phyloP scores from a whole-genome alignment of 1,139 yeast genomes.

The Blastobotrys capitulatus region DNA sequence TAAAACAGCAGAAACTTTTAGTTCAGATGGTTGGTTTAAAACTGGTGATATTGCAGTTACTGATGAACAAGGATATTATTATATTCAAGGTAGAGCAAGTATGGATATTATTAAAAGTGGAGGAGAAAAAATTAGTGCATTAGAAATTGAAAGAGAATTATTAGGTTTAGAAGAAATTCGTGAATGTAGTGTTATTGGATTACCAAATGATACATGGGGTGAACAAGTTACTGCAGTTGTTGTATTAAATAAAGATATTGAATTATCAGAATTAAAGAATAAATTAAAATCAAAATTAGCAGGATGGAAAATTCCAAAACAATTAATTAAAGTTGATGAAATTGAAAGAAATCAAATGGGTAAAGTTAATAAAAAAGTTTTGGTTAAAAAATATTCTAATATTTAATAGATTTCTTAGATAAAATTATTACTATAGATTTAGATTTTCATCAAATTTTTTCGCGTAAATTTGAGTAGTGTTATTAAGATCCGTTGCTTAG shows the following conservation, averaged over 20 bases:
- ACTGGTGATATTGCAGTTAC: slow-evolving; percentile 74
- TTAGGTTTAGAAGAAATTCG: slow-evolving; percentile 26
- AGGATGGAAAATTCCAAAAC: slow-evolving; percentile 32
- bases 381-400: slow-evolving; percentile 20
- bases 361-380: slow-evolving; percentile 32
- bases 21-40: slow-evolving; percentile 55
- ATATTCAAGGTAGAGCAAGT: slow-evolving; percentile 40
- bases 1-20: slow-evolving; percentile 31
- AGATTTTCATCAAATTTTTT: too few relatives aligned
- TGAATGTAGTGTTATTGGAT: slow-evolving; percentile 35
- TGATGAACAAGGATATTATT: slow-evolving; percentile 48
- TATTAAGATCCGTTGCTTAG: too few relatives aligned
- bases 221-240: slow-evolving; percentile 34
- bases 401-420: too few relatives aligned
- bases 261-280: slow-evolving; percentile 23
- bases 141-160: slow-evolving; percentile 36
- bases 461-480: too few relatives aligned
- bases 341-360: slow-evolving; percentile 36
- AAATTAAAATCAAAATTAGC: slow-evolving; percentile 26
- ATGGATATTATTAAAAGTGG: slow-evolving; percentile 38
- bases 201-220: slow-evolving; percentile 34
- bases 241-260: slow-evolving; percentile 21
- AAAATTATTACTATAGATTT: too few relatives aligned
- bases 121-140: slow-evolving; percentile 36
- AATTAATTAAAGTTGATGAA: slow-evolving; percentile 22